Evolutionary conservation across 1,284 basidiomycete genomes (phyloP).

Genomic region (Heterobasidion annosum): DNA sequence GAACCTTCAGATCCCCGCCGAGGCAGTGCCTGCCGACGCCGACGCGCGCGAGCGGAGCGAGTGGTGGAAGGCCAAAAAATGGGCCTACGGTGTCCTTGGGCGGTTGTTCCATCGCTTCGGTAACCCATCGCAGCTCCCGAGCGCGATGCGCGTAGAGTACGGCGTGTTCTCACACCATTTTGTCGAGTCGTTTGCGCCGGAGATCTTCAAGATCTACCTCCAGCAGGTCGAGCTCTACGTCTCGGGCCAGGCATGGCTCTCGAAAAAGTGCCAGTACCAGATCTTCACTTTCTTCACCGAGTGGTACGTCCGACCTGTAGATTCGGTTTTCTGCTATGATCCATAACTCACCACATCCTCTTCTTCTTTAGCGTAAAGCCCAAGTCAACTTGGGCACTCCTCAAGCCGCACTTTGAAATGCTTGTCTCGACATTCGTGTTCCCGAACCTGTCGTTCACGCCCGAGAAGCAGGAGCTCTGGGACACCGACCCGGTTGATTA

Average conservation of each 20-base stretch:
- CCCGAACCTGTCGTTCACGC: constrained; percentile 76
- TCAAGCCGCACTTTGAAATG: constrained; percentile 74
- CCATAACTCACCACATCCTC: constrained; percentile 2
- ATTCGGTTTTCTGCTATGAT: background rate
- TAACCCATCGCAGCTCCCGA: constrained; percentile 77
- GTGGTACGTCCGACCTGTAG: constrained; percentile 43
- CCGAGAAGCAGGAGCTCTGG: constrained; percentile 62
- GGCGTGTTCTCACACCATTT: constrained; percentile 70
- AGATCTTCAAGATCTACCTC: constrained; percentile 75
- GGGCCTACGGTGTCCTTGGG: constrained; percentile 73
- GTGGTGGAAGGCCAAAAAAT: constrained; percentile 89
- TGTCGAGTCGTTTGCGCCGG: constrained; percentile 69
- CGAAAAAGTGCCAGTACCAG: constrained; percentile 73
- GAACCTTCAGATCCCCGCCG: constrained; percentile 55
- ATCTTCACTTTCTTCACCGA: constrained; percentile 79
- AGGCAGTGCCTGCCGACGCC: constrained; percentile 58
- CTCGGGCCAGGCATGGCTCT: constrained; percentile 66
- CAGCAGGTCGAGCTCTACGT: constrained; percentile 68
- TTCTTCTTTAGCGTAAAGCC: constrained; percentile 64
- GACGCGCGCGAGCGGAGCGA: constrained; percentile 70
- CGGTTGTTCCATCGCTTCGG: constrained; percentile 78
- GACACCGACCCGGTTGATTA: constrained; percentile 75
- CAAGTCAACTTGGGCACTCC: constrained; percentile 75
- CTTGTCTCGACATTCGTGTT: constrained; percentile 75
- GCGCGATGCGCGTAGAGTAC: constrained; percentile 61